Conservation (phyloP, 1,284 basidiomycete species). For the Puccinia novopanici region DNA sequence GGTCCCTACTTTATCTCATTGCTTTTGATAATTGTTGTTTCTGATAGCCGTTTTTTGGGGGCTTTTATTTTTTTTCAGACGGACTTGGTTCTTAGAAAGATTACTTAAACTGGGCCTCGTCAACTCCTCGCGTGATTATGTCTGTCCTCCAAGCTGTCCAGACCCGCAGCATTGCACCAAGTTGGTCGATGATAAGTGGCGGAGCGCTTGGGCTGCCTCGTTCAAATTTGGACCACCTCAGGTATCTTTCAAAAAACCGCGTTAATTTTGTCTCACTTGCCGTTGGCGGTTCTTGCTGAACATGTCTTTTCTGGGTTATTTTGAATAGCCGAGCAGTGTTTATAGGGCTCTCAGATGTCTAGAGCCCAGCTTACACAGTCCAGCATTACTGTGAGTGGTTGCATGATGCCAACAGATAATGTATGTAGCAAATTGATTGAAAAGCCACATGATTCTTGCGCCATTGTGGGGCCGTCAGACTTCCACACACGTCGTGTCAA, state of each 20-base stretch:
- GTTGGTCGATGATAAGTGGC: conserved; percentile 91
- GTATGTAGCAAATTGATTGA: background rate
- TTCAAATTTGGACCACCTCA: conserved; percentile 74
- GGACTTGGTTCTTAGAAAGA: conserved; percentile 90
- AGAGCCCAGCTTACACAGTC: conserved; percentile 50
- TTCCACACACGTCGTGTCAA: conserved; percentile 50
- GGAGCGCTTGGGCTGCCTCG: conserved; percentile 78
- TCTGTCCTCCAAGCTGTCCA: conserved; percentile 72
- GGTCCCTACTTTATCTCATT: conserved; percentile 61
- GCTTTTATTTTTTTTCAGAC: conserved; percentile 60
- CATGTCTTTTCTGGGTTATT: background rate
- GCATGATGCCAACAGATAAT: background rate
- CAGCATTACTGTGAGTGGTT: conserved; percentile 40
- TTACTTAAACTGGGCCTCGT: conserved; percentile 85
- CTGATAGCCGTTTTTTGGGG: background rate
- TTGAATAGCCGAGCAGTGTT: conserved; percentile 41
- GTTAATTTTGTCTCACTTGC: background rate
- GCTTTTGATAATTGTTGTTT: background rate
- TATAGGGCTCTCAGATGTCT: conserved; percentile 49
- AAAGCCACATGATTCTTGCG: background rate
- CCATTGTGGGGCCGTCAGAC: background rate
- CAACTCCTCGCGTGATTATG: conserved; percentile 83
- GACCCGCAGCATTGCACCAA: conserved; percentile 76
- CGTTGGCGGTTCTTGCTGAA: background rate
- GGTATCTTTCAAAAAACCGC: background rate